Percentiles rank a stretch among this genome's conserved stretches.
These are phyloP conservation scores for Leptosphaerulina australis DNA, from an alignment of 2,329 filamentous ascomycete genomes.

Conservation along the genomic window DNA sequence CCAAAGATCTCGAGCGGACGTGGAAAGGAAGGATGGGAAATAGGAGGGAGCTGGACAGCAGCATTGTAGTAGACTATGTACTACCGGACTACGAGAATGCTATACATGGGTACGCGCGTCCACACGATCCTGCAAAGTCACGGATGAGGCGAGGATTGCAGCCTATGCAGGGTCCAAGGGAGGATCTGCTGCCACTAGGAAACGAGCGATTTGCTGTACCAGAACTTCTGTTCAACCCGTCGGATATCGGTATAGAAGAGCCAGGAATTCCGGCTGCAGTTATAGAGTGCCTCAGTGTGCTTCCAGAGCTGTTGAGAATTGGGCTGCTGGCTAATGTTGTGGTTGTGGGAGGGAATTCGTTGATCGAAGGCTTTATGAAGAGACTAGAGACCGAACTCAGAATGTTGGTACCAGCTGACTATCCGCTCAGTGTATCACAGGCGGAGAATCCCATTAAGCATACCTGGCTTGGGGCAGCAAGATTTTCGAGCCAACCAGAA, in stretches of 20 bases:
- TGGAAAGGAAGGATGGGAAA: constrained; percentile 70
- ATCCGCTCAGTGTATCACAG: constrained; percentile 35
- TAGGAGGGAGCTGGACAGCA: constrained; percentile 60
- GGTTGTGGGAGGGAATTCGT: constrained; percentile 83
- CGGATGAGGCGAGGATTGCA: constrained; percentile 57
- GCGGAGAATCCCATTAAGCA: constrained; percentile 81
- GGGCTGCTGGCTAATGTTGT: constrained; percentile 84
- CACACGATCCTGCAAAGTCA: constrained; percentile 74
- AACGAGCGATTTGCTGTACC: constrained; percentile 93
- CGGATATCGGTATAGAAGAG: constrained; percentile 83
- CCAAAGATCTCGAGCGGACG: constrained; percentile 74
- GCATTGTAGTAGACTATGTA: constrained; percentile 86
- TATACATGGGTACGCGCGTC: constrained; percentile 72
- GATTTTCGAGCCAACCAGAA: constrained; percentile 72
- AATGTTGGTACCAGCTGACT: constrained; percentile 51
- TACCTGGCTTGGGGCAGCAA: constrained; percentile 85
- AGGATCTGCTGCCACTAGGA: constrained; percentile 83
- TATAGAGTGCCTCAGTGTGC: constrained; percentile 72
- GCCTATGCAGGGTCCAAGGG: constrained; percentile 58
- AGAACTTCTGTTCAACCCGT: constrained; percentile 85
- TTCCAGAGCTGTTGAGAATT: constrained; percentile 85
- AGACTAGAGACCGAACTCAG: constrained; percentile 76
- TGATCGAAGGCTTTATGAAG: constrained; percentile 80
- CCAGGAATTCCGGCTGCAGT: constrained; percentile 83
- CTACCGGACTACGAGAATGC: constrained; percentile 76